A percentile compares a stretch with the other conserved stretches of the same genome.
Evolutionary conservation across 371 early-diverging fungal species (phyloP).

Genomic region (Actinomucor elegans): DNA sequence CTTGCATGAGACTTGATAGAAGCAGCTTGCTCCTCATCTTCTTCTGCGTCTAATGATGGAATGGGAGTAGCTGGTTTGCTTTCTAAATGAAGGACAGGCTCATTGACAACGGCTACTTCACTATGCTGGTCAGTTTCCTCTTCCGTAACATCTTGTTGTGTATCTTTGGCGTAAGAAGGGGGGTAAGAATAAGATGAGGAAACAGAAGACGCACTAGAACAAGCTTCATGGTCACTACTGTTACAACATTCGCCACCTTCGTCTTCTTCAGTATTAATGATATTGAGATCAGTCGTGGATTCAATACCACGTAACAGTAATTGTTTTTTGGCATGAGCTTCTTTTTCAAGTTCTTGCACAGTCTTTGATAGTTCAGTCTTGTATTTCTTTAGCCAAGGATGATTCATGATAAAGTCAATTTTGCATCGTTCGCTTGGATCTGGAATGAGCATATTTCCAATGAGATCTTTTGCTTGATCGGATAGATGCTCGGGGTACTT

Average conservation of each 20-base stretch:
- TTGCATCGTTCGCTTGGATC: constrained; percentile 85
- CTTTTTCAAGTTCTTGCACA: constrained; percentile 22
- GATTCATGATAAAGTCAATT: constrained; percentile 81
- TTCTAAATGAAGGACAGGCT: constrained; percentile 21
- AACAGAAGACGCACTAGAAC: constrained; percentile 10
- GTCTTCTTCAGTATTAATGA: not conserved
- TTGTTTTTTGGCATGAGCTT: constrained; percentile 11
- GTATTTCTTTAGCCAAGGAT: constrained; percentile 61
- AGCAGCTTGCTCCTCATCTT: not conserved
- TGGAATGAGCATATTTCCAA: constrained; percentile 90
- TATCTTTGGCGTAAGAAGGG: constrained; percentile 13
- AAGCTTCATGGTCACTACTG: constrained; percentile 2
- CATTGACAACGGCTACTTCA: constrained; percentile 59
- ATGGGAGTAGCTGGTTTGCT: constrained; percentile 1
- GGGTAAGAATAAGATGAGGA: constrained; percentile 15
- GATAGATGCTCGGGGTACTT: constrained; percentile 87
- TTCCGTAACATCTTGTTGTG: not conserved
- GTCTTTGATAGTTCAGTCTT: constrained; percentile 23
- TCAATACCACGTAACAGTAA: constrained; percentile 4
- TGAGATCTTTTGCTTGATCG: constrained; percentile 72
- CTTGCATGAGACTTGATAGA: not conserved
- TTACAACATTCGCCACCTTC: not conserved
- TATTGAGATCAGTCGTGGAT: not conserved
- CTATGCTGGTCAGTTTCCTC: not conserved
- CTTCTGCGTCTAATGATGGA: not conserved